Base-by-base conservation (phyloP, 257 asterid species). In the Solanum chmielewskii region DNA sequence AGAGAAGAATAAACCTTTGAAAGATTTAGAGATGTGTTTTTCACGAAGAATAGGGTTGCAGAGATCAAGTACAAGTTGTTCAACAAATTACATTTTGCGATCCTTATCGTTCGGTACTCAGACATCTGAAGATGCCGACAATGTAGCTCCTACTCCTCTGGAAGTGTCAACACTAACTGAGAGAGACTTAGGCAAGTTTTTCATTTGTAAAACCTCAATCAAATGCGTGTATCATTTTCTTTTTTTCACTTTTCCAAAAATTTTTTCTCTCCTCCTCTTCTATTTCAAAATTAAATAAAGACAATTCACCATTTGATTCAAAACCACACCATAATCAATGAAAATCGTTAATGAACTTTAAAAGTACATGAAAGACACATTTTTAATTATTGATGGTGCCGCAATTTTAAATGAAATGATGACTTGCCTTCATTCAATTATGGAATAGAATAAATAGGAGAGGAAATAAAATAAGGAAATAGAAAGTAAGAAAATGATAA, bases 41-140 rank as follows among this genome's bases (percentile, higher is more conserved):
- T 75, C 90, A 9, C 86, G 86, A 49, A 20, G 88, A 27, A 86
- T 31, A 12, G 44, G 49, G 35, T 86, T 76, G 82, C 25, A 42
- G 41, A 33, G 90, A 84, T 91, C 87, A 71, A 86, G 75, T 41
- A 89, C 87, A 27, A 83, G 85, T 78, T 88, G 78, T 27, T 70
- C 85, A 70, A 95, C 94, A 39, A 95, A 91, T 90, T 93, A 95
- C 93, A 93, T 91, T 73, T 92, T 92, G 64, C 95, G 89, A 83
- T 92, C 98, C 88, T 91, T 94, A 87, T 86, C 90, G 35, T 68
- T 86, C 31, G 68, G 88, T 52, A 66, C 33, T 21, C 87, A 85
- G 7, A 44, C 91, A 31, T 90, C 78, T 31, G 90, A 62, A 4
- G 82, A 41, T 3, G 90, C 78, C 7, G 91, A n/a, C 2, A 66